Conservation (phyloP, 345 rosid genomes). For the Corchorus capsularis region DNA sequence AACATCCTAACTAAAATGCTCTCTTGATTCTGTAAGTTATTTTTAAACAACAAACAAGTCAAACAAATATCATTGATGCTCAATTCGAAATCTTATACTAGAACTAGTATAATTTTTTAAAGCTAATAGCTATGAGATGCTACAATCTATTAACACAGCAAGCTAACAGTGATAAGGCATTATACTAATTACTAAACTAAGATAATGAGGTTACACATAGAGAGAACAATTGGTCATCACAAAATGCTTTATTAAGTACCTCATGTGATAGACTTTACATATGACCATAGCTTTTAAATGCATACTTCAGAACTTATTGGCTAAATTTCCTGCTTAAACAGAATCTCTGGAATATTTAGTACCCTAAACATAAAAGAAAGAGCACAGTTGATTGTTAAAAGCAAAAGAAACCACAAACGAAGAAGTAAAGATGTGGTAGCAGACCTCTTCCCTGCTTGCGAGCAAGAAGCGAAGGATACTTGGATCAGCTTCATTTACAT, state of each 20-base stretch:
- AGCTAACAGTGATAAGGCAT: neutral
- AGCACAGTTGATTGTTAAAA: neutral
- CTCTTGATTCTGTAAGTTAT: neutral
- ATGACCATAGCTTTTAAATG: neutral
- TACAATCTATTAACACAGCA: neutral
- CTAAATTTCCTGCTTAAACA: neutral
- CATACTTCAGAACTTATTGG: neutral
- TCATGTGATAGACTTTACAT: neutral
- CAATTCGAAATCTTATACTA: neutral
- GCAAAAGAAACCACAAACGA: constrained; percentile 1
- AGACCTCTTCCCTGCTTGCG: constrained; percentile 94
- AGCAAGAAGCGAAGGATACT: constrained; percentile 93
- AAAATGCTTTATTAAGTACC: neutral
- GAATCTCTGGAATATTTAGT: neutral
- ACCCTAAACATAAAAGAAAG: neutral
- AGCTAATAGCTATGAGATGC: neutral
- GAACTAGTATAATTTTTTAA: neutral
- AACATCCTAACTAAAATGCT: neutral
- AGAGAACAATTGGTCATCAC: neutral
- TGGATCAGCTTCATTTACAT: constrained; percentile 89
- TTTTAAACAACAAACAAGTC: neutral
- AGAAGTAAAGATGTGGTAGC: neutral
- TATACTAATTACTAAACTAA: neutral
- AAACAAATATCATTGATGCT: neutral
- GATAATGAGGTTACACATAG: neutral